Percentiles rank a stretch among this genome's conserved stretches.
Evolutionary conservation across 208 protist genomes (phyloP).

Genomic region (Naegleria fowleri): DNA sequence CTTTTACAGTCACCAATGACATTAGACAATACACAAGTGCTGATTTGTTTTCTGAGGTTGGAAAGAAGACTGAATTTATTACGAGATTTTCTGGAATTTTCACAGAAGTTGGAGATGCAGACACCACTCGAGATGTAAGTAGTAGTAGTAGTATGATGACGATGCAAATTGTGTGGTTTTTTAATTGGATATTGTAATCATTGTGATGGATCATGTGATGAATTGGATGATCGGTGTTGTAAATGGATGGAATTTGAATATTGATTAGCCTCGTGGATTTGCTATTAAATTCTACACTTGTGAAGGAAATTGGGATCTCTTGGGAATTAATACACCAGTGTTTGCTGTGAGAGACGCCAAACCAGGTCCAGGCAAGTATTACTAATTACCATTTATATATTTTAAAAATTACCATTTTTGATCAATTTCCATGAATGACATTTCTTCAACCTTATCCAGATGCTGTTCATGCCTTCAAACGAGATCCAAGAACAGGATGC

Average conservation of each 20-base stretch:
- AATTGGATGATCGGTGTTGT: too few relatives aligned
- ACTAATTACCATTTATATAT: neutral
- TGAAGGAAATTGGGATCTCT: conserved; percentile 69
- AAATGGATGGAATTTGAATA: too few relatives aligned
- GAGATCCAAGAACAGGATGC: conserved; percentile 53
- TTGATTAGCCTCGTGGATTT: neutral
- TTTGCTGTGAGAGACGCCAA: conserved; percentile 54
- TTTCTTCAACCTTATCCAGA: conserved; percentile 36
- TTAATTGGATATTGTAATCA: neutral
- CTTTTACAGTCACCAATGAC: conserved; percentile 8
- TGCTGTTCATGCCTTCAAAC: conserved; percentile 63
- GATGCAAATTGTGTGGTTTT: neutral
- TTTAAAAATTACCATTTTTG: neutral
- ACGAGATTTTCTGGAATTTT: conserved; percentile 68
- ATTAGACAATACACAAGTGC: conserved; percentile 54
- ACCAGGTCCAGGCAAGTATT: neutral
- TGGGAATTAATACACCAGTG: conserved; percentile 63
- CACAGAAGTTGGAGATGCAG: conserved; percentile 51
- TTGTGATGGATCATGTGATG: too few relatives aligned
- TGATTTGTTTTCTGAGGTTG: conserved; percentile 56
- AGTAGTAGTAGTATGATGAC: neutral
- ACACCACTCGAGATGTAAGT: conserved; percentile 1
- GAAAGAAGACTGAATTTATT: conserved; percentile 63
- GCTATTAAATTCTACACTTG: conserved; percentile 39
- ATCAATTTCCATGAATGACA: neutral